Evolutionary conservation across 495 filamentous ascomycete species (phyloP).

Genomic region (Astrothelium macrocarpum): DNA sequence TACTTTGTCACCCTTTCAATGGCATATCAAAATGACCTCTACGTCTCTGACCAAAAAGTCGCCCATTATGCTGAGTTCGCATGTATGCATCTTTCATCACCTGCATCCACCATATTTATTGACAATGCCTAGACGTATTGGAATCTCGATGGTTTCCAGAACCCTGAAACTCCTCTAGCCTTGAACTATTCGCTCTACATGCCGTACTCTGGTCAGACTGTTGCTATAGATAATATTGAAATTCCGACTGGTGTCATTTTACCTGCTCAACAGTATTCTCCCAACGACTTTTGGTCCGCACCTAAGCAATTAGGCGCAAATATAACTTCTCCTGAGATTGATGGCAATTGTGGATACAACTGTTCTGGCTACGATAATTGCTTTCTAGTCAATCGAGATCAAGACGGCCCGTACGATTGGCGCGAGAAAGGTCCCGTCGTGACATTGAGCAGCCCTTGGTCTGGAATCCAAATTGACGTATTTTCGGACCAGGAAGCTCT

Average conservation of each 20-base stretch:
- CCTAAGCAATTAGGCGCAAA: slow-evolving; percentile 66
- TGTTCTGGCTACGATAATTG: slow-evolving; percentile 63
- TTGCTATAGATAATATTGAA: slow-evolving; percentile 64
- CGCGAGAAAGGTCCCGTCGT: slow-evolving; percentile 48
- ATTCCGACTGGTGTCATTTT: slow-evolving; percentile 72
- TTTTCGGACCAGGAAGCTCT: slow-evolving; percentile 66
- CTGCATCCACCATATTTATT: background rate
- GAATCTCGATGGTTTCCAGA: slow-evolving; percentile 72
- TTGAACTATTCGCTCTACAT: slow-evolving; percentile 64
- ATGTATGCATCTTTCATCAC: slow-evolving; percentile 15
- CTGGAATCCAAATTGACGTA: slow-evolving; percentile 64
- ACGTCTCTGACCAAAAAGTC: slow-evolving; percentile 37
- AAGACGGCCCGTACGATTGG: slow-evolving; percentile 40
- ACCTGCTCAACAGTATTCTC: slow-evolving; percentile 41
- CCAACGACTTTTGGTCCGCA: slow-evolving; percentile 62
- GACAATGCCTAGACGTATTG: slow-evolving; percentile 63
- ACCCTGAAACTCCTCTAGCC: slow-evolving; percentile 44
- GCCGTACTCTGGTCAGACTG: slow-evolving; percentile 58
- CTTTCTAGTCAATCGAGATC: slow-evolving; percentile 27
- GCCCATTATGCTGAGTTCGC: slow-evolving; percentile 52
- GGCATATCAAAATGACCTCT: slow-evolving; percentile 33
- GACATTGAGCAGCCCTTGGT: slow-evolving; percentile 51
- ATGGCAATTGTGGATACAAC: slow-evolving; percentile 44
- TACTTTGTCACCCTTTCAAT: slow-evolving; percentile 36
- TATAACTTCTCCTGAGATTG: slow-evolving; percentile 46